Evolutionary conservation across 1,284 basidiomycete species (phyloP).

Genomic region (Schizopora paradoxa): DNA sequence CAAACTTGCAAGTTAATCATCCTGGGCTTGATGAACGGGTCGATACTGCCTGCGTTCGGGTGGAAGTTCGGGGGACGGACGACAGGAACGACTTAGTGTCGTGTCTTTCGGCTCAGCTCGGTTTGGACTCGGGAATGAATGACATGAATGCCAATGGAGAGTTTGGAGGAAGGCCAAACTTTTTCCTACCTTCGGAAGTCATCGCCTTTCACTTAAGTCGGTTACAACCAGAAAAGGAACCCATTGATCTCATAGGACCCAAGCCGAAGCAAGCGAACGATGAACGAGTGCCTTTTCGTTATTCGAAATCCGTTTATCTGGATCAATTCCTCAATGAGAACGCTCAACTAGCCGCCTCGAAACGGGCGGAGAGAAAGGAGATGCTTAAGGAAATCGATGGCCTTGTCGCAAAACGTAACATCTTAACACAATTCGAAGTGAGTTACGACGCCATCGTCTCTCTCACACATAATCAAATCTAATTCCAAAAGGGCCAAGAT

Average conservation of each 20-base stretch:
- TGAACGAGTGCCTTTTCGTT: conserved; percentile 39
- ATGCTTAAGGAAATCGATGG: conserved; percentile 43
- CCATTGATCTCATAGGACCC: conserved; percentile 16
- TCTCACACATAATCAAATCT: conserved; percentile 2
- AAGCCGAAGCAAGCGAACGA: conserved; percentile 10
- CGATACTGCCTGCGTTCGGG: conserved; percentile 37
- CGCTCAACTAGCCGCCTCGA: conserved; percentile 42
- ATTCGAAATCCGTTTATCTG: conserved; percentile 59
- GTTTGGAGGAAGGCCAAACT: conserved; percentile 37
- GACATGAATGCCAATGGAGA: background rate
- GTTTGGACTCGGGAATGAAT: conserved; percentile 19
- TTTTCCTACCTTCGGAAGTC: conserved; percentile 57
- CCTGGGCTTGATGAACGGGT: too few species aligned
- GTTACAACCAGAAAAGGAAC: conserved; percentile 1
- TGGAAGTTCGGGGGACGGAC: conserved; percentile 32
- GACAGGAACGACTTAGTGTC: conserved; percentile 53
- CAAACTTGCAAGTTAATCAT: background rate
- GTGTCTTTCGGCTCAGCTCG: conserved; percentile 47
- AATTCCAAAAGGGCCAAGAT: conserved; percentile 47
- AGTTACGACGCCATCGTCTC: conserved; percentile 22
- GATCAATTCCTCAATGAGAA: conserved; percentile 66
- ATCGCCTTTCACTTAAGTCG: conserved; percentile 49
- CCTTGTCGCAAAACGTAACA: conserved; percentile 40
- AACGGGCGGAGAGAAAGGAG: conserved; percentile 39
- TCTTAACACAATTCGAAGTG: conserved; percentile 52